Evolutionary conservation across 2,329 filamentous ascomycete genomes (phyloP), one percentile per base, ranked within the genome.

Genomic region (Sclerotinia subarctica): DNA sequence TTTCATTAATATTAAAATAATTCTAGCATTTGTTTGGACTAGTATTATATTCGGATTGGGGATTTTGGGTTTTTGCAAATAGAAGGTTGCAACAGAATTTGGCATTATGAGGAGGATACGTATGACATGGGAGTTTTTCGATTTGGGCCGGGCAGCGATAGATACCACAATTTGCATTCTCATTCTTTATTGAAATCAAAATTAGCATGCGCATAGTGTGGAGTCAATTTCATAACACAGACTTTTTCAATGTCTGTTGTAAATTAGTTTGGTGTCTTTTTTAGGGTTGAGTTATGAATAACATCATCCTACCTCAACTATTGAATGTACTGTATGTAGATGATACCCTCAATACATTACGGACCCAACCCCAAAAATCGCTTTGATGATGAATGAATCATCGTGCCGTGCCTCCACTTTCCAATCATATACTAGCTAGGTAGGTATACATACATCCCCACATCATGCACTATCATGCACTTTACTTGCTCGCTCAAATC

Each of bases 121-220:
- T 21, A 38, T 38, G 59, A 21, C 15, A 51, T 26, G 46, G 46
- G 46, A 21, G 8, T 5, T 32, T 38, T 51, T 52, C 46, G 46
- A 42, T 52, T 63, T 51, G 46, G 59, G 21, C 51, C 38, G 46
- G 38, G 42, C 24, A 42, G 58, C 58, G 38, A 63, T n/a, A 51
- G 46, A 51, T 63, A 51, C 59, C 59, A 63, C 5, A 13, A 42
- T 21, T 52, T 51, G 59, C 29, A 15, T 38, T 51, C 10, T 62
- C 10, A 35, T 35, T 35, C 35, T 35, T 49, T 8, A 11, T 11
- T 51, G n/a, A 51, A 19, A 26, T 29, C 46, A 19, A 19, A 63
- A 24, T 62, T 63, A 24, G n/a, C 32, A 63, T 63, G 59, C 38
- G 29, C 29, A 51, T 13, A 26, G 32, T 4, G 32, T 7, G 59